Percentiles rank a stretch among this genome's conserved stretches.
Evolutionary conservation across 164 flowering plant species (phyloP).

Genomic region (Tetrastigma voinierianum): DNA sequence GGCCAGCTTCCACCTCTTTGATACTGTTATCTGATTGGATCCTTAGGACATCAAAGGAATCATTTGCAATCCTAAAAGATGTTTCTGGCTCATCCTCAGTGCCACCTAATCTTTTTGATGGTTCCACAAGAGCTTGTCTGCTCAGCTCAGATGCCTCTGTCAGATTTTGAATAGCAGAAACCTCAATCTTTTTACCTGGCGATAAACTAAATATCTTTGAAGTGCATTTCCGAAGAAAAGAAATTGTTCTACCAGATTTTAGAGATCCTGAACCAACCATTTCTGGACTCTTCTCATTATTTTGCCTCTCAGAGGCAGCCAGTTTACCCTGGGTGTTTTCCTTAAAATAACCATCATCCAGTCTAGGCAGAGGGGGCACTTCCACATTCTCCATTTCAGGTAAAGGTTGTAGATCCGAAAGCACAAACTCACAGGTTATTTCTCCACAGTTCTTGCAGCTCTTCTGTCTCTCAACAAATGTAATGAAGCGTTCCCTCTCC

Average conservation of each 20-base stretch:
- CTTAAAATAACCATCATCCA: slow-evolving; percentile 15
- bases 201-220: slow-evolving; percentile 42
- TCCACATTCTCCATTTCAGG: slow-evolving; percentile 36
- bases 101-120: slow-evolving; percentile 7
- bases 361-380: slow-evolving; percentile 11
- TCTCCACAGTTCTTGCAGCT: slow-evolving; percentile 39
- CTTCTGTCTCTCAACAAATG: slow-evolving; percentile 37
- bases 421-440: slow-evolving; percentile 32
- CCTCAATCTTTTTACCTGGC: slow-evolving; percentile 25
- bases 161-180: slow-evolving; percentile 10
- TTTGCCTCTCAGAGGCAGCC: slow-evolving; percentile 11
- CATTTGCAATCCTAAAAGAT: slow-evolving; percentile 21
- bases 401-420: slow-evolving; percentile 32
- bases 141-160: slow-evolving; percentile 6
- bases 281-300: slow-evolving; percentile 20
- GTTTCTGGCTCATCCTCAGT: slow-evolving; percentile 22
- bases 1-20: slow-evolving; percentile 23
- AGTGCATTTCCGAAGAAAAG: slow-evolving; percentile 50
- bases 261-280: slow-evolving; percentile 28
- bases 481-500: slow-evolving; percentile 40
- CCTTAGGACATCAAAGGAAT: slow-evolving; percentile 28
- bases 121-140: slow-evolving; percentile 8
- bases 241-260: slow-evolving; percentile 34
- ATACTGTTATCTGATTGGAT: slow-evolving; percentile 16
- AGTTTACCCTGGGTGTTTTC: slow-evolving; percentile 5